Conservation (phyloP, 208 protist species). For the Porcisia deanei region DNA sequence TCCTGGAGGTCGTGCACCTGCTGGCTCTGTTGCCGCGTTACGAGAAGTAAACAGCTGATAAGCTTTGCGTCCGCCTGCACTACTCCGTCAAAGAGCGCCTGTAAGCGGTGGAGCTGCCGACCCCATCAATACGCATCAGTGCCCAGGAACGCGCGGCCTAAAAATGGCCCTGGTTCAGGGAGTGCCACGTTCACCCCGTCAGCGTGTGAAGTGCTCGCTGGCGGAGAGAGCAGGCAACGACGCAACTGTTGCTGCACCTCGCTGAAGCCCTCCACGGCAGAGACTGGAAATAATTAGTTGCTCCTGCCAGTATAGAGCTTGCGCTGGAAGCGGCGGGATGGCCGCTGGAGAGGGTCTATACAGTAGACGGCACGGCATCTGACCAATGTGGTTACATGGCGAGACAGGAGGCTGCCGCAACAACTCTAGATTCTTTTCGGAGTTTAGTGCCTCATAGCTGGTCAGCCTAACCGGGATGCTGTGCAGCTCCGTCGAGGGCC, state of each 20-base stretch:
- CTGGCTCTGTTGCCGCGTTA: constrained; percentile 16
- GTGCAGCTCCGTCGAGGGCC: neutral
- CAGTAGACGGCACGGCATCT: neutral
- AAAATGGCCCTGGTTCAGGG: neutral
- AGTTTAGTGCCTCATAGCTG: neutral
- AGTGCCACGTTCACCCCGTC: neutral
- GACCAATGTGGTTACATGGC: neutral
- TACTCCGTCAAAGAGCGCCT: constrained; percentile 13
- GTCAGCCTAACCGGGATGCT: neutral
- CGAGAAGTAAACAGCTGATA: constrained; percentile 22
- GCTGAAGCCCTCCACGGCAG: constrained; percentile 6
- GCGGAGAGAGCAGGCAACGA: neutral
- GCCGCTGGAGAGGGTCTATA: neutral
- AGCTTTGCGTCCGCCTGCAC: constrained; percentile 26
- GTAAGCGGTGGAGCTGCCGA: constrained; percentile 5
- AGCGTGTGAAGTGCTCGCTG: neutral
- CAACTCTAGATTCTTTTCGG: neutral
- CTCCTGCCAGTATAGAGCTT: constrained; percentile 13
- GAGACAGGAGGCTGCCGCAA: neutral
- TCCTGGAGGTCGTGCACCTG: constrained; percentile 3
- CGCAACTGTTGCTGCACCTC: constrained; percentile 9
- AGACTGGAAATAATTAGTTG: constrained; percentile 8
- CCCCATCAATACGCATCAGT: neutral
- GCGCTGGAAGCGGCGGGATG: neutral
- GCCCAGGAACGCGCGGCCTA: neutral